Evolutionary conservation across 306 rosid species (phyloP), one percentile per base, ranked within the genome.

Genomic region (Castanospermum australe): DNA sequence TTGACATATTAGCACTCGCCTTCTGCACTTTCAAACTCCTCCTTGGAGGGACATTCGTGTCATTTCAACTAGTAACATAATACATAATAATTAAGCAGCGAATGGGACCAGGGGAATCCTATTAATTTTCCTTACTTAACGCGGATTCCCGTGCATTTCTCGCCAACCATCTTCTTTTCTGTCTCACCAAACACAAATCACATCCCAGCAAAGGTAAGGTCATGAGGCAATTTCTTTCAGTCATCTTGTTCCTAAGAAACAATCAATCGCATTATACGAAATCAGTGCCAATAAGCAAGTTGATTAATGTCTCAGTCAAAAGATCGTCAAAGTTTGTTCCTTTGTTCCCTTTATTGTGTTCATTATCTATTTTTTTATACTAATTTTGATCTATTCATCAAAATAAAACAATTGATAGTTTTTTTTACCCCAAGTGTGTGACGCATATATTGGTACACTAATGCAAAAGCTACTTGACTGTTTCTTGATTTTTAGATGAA

Each of bases 111-210:
- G 4, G 70, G 51, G 5, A 30, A 66, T 10, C 28, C 11, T 20
- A 67, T 42, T 45, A 0, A 1, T 21, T 21, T 22, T 22, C 9
- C 67, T 62, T 42, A 33, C 17, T 17, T 15, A 6, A 20, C 8
- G 50, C n/a, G 14, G 56, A 76, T 52, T 60, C 12, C 24, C 32
- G 2, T 25, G 12, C 21, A 56, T 67, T 72, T 48, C 52, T 54
- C 74, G 20, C 15, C 61, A 35, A 10, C 65, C 32, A 3, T 4
- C 30, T 14, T 21, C 13, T 59, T 60, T 62, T 22, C 66, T 21
- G 48, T 72, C 20, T 73, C 77, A 78, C 83, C 86, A 73, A 78
- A 67, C 83, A n/a, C 14, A 2, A 67, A 13, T 67, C 38, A 2
- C 21, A 42, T 41, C 33, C 28, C 25, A n/a, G 2, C n/a, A n/a